Evolutionary conservation across 257 asterid species (phyloP).

Genomic region (Ballota nigra): DNA sequence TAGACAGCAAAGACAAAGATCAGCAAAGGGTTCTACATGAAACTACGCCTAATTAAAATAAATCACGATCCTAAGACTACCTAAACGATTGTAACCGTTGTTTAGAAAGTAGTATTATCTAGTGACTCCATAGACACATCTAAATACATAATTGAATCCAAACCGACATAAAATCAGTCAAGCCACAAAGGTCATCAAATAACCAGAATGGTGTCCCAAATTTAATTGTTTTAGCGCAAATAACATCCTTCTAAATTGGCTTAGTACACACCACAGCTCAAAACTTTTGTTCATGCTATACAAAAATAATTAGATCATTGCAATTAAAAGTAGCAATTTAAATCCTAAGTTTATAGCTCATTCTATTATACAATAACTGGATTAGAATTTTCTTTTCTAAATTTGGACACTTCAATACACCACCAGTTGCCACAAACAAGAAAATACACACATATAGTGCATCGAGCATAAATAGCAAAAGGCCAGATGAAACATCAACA

Average conservation of each 20-base stretch:
- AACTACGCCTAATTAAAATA: neutral
- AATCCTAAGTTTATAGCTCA: neutral
- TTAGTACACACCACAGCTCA: neutral
- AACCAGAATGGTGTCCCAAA: neutral
- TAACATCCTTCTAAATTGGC: neutral
- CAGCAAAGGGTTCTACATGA: neutral
- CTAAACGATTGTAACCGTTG: neutral
- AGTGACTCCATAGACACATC: neutral
- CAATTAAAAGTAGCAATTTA: neutral
- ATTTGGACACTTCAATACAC: neutral
- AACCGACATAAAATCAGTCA: neutral
- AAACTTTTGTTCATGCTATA: neutral
- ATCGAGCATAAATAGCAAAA: neutral
- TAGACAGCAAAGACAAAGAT: neutral
- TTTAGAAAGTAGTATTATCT: conserved; percentile 4
- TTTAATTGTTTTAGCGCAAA: neutral
- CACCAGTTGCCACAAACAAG: neutral
- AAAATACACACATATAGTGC: neutral
- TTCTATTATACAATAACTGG: neutral
- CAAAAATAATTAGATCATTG: neutral
- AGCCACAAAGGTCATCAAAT: neutral
- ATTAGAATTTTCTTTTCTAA: neutral
- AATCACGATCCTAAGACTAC: neutral
- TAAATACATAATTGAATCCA: neutral
- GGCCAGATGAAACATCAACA: neutral